These are phyloP conservation scores for Melocanna baccifera DNA, from an alignment of 176 grass and related monocot species.

Conservation along the genomic window DNA sequence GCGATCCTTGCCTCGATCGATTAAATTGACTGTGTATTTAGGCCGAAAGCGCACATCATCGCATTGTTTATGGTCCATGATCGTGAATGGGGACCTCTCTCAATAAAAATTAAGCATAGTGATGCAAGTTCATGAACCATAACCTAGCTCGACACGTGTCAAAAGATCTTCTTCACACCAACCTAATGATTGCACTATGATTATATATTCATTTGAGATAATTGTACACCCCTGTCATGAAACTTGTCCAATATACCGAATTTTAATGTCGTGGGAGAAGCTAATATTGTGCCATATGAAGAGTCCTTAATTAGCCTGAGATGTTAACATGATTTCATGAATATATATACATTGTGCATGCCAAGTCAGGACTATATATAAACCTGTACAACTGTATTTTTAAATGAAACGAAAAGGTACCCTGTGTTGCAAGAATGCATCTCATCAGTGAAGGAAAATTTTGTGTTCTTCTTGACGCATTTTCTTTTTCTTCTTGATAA, in stretches of 20 bases:
- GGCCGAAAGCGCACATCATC: constrained; percentile 22
- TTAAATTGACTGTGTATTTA: background rate
- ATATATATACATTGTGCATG: background rate
- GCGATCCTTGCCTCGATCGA: constrained; percentile 28
- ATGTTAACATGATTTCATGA: background rate
- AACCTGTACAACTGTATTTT: background rate
- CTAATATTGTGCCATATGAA: background rate
- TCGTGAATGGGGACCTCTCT: constrained; percentile 30
- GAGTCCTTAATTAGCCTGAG: background rate
- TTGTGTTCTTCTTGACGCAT: constrained; percentile 3
- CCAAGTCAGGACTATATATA: background rate
- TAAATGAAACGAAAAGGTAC: background rate
- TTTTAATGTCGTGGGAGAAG: background rate
- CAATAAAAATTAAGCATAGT: constrained; percentile 9
- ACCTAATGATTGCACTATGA: constrained; percentile 29
- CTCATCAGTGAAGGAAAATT: background rate
- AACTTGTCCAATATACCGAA: background rate
- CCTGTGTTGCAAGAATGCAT: background rate
- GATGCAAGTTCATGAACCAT: constrained; percentile 6
- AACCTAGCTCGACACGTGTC: constrained; percentile 17
- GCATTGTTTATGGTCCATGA: background rate
- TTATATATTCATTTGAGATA: background rate
- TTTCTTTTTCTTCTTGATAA: background rate
- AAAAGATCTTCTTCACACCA: constrained; percentile 11
- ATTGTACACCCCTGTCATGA: background rate